phyloP scores from a whole-genome alignment of 495 filamentous ascomycete genomes.

The Sporormia fimetaria region DNA sequence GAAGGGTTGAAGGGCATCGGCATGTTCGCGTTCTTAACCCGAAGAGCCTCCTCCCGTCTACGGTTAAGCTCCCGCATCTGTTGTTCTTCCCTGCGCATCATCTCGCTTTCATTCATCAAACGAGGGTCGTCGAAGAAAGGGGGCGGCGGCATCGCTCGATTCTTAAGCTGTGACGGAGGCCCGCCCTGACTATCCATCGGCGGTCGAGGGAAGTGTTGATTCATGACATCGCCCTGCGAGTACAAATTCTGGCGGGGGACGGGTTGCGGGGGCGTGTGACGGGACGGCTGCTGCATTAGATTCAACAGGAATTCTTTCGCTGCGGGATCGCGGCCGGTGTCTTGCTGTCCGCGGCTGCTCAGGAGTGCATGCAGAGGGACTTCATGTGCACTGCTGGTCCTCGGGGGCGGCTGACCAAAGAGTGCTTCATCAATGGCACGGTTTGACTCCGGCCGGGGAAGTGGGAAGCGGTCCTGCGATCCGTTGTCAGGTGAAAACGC shows the following conservation, averaged over 20 bases:
- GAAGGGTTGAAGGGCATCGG: conserved; percentile 6
- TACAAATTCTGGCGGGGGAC: no score
- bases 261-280: conserved; percentile 19
- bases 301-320: conserved; percentile 27
- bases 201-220: conserved; percentile 23
- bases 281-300: conserved; percentile 26
- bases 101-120: conserved; percentile 13
- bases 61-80: conserved; percentile 9
- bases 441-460: conserved; percentile 18
- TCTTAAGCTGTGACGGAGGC: conserved; percentile 25
- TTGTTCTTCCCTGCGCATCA: conserved; percentile 10
- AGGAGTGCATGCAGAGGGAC: conserved; percentile 13
- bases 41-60: conserved; percentile 18
- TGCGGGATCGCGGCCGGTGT: conserved; percentile 15
- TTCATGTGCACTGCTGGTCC: conserved; percentile 23
- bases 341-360: conserved; percentile 9
- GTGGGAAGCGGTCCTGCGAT: conserved; percentile 13
- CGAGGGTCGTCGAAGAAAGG: conserved; percentile 24
- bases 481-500: conserved; percentile 18
- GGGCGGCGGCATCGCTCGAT: conserved; percentile 21
- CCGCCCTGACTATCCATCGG: conserved; percentile 17
- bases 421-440: conserved; percentile 17
- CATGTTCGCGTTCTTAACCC: conserved; percentile 11
- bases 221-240: no score
- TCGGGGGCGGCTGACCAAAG: conserved; percentile 13